phyloP scores from a whole-genome alignment of 208 protist genomes.

The Naegleria fowleri region DNA sequence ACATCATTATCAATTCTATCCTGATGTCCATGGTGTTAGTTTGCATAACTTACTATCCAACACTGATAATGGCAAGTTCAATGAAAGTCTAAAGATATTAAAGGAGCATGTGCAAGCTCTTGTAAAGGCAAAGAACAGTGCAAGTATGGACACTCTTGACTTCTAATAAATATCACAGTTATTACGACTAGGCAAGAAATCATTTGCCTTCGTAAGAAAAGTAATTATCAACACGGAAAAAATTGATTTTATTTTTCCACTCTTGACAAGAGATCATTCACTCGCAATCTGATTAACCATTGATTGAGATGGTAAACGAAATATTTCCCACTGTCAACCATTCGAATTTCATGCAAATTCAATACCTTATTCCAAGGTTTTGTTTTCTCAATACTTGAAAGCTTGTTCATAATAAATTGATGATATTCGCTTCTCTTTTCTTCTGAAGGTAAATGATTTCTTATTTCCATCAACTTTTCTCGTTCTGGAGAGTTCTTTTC shows the following conservation, averaged over 20 bases:
- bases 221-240: no score
- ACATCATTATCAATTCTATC: neutral
- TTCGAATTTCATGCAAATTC: neutral
- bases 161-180: conserved; percentile 50
- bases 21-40: neutral
- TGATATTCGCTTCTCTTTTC: neutral
- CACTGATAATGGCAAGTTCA: neutral
- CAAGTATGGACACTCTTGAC: conserved; percentile 70
- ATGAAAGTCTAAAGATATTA: neutral
- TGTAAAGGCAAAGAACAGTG: neutral
- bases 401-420: neutral
- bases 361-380: neutral
- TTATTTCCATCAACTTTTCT: neutral
- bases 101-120: neutral
- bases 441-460: neutral
- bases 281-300: neutral
- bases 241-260: neutral
- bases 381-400: neutral
- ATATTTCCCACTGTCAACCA: neutral
- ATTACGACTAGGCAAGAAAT: no score
- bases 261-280: neutral
- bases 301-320: neutral
- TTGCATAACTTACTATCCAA: neutral
- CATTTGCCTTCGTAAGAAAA: no score
- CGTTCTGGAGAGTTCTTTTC: neutral